Evolutionary conservation across 441 rosid genomes (phyloP).

Genomic region (Eruca vesicaria): DNA sequence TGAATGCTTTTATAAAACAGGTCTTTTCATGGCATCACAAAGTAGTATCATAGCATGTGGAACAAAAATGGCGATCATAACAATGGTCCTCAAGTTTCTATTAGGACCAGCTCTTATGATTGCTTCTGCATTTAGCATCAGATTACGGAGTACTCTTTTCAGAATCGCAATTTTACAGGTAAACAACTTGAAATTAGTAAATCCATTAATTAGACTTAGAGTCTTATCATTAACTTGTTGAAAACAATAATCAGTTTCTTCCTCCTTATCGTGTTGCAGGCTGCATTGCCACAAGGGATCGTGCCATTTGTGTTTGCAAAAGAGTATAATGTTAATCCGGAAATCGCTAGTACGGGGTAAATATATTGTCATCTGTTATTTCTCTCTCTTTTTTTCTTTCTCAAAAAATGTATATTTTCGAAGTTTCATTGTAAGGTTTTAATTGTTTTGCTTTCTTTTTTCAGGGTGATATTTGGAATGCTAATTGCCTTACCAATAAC

Average conservation of each 20-base stretch:
- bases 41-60: slow-evolving; percentile 78
- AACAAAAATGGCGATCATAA: slow-evolving; percentile 43
- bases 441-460: neutral
- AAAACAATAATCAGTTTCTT: neutral
- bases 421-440: neutral
- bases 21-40: slow-evolving; percentile 85
- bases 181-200: neutral
- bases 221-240: neutral
- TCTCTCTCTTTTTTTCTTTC: neutral
- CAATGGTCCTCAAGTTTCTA: slow-evolving; percentile 64
- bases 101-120: slow-evolving; percentile 79
- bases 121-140: slow-evolving; percentile 50
- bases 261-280: slow-evolving; percentile 43
- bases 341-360: slow-evolving; percentile 77
- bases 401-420: neutral
- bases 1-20: slow-evolving; percentile 34
- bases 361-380: neutral
- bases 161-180: slow-evolving; percentile 80
- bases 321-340: slow-evolving; percentile 84
- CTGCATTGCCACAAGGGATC: slow-evolving; percentile 90
- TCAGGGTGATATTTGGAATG: slow-evolving; percentile 87
- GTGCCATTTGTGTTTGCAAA: slow-evolving; percentile 92
- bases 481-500: slow-evolving; percentile 70
- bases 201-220: neutral
- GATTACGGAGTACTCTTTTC: slow-evolving; percentile 49